Conservation (phyloP, 148 eudicot species). For the Arbutus unedo region DNA sequence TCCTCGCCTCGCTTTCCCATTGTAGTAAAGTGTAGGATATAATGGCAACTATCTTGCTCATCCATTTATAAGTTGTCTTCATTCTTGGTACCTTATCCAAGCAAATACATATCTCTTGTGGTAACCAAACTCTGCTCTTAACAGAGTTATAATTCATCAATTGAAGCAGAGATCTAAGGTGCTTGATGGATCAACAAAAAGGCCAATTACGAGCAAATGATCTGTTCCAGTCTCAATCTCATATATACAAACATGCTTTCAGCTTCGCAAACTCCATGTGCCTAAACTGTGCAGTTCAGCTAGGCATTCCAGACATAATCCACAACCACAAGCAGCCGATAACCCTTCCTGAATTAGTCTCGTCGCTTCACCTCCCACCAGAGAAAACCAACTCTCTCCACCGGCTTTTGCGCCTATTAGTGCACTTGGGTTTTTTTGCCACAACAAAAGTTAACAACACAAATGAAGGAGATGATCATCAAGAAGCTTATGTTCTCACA, state of each 20-base stretch:
- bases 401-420: neutral
- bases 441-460: neutral
- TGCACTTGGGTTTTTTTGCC: neutral
- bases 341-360: neutral
- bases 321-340: slow-evolving; percentile 12
- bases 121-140: neutral
- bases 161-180: neutral
- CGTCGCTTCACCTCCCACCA: neutral
- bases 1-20: no score
- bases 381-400: neutral
- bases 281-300: neutral
- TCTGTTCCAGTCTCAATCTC: neutral
- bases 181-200: neutral
- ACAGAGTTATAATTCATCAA: neutral
- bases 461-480: neutral
- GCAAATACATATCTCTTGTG: neutral
- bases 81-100: no score
- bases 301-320: slow-evolving; percentile 13
- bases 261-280: neutral
- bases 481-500: slow-evolving; percentile 14
- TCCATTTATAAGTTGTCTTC: no score
- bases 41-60: no score
- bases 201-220: neutral
- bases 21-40: no score
- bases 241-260: slow-evolving; percentile 4